Evolutionary conservation across 768 basidiomycete species (phyloP), one percentile per base, ranked within the genome.

Genomic region (Leccinellum albellum): DNA sequence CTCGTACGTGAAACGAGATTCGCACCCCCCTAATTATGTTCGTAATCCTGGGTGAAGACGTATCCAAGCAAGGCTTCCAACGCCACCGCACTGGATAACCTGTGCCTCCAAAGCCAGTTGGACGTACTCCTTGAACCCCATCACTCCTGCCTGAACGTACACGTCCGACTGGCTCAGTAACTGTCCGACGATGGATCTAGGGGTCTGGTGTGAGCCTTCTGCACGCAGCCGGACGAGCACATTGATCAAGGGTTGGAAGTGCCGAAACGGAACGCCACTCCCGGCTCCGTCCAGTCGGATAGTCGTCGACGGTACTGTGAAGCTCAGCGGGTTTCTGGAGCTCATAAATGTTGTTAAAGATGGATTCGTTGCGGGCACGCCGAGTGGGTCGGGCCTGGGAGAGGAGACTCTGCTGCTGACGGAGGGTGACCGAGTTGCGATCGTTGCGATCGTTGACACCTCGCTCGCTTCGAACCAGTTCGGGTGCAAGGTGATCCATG

Each of bases 31-130:
- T 62, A 20, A 42, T 42, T 12, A 70, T 15, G 55, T 40, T 40
- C 29, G 58, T 40, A 70, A 52, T 31, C 59, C 61, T 37, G 69
- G 67, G 50, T 70, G 67, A 51, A 70, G 64, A 47, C 60, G 9
- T 60, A 70, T 63, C 80, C 80, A 80, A 9, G 73, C 75, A 14
- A 55, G 35, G 4, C 71, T 71, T 26, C 69, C 73, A 44, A 40
- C 45, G 4, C 78, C 79, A 28, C 81, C 81, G 14, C 73, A 68
- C 42, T 73, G 70, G 52, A 81, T 61, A 29, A 82, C 68, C 23
- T 71, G 74, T 14, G 60, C 67, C 55, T 74, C 66, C 37, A 70
- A 67, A 13, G 82, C 82, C 53, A 74, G 57, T 9, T 58, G 60
- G 13, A 71, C 51, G 59, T 82, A 83, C 42, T 77, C 73, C 17